A percentile compares a stretch with the other conserved stretches of the same genome.
These are phyloP conservation scores for Chlorella variabilis DNA, from an alignment of 163 green algal genomes.

Conservation along the genomic window DNA sequence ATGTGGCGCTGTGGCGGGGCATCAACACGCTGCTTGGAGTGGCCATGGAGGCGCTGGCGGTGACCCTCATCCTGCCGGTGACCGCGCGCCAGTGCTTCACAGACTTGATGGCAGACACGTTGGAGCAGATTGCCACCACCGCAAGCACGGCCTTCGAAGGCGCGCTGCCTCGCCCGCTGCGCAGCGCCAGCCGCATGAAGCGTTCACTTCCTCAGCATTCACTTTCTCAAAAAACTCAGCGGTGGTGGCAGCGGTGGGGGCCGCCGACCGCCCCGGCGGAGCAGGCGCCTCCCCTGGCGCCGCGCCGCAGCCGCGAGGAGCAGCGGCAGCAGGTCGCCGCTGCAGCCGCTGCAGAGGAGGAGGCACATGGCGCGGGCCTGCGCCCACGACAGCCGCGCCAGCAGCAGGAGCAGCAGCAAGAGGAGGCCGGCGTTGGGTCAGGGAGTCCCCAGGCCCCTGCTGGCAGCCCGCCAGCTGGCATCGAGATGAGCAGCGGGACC, in stretches of 20 bases:
- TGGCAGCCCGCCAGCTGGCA: background rate
- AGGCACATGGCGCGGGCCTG: background rate
- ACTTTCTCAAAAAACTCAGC: background rate
- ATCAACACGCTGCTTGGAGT: constrained; percentile 18
- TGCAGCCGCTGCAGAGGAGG: background rate
- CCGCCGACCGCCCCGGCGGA: background rate
- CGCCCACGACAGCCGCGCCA: background rate
- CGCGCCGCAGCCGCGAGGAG: background rate
- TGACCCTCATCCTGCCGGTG: constrained; percentile 20
- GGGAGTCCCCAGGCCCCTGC: background rate
- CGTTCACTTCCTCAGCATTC: no score
- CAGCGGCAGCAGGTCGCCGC: background rate
- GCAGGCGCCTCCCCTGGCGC: background rate
- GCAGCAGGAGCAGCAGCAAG: constrained; percentile 1
- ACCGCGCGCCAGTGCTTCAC: constrained; percentile 25
- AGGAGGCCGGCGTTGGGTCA: background rate
- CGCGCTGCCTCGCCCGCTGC: background rate
- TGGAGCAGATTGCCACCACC: constrained; percentile 1
- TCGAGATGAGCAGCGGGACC: background rate
- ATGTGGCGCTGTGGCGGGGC: constrained; percentile 36
- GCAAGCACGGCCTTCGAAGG: background rate
- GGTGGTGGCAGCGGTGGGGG: constrained; percentile 1
- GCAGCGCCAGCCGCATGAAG: no score
- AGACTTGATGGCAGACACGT: background rate
- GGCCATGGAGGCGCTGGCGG: constrained; percentile 1